Evolutionary conservation across 1,139 yeast species (phyloP), one percentile per base, ranked within the genome.

Genomic region (Magnusiomyces tetraspermus): DNA sequence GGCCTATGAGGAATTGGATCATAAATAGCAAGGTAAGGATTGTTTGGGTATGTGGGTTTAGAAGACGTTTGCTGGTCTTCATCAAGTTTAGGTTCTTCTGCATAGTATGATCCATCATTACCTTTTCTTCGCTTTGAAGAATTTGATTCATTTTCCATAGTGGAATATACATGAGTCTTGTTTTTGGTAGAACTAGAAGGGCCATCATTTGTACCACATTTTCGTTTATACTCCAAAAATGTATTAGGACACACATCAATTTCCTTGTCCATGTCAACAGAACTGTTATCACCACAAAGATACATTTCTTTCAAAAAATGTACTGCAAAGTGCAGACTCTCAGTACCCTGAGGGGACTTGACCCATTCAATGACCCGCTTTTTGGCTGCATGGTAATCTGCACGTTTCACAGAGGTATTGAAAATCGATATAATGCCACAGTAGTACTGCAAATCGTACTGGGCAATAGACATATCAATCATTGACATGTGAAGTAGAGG

Each of bases 341-440:
- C n/a, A 82, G 78, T 46, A 80, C 75, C 31, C 73, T 67, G 57
- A 70, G 71, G 31, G 75, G 79, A 57, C 65, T 71, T 38, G 62
- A 59, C 24, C 76, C 70, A 26, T 58, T 60, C 13, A 75, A 67
- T 83, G 84, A 83, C 59, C 78, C 78, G 42, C 64, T 69, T 46
- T 82, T 72, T 61, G 80, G 77, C 41, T 71, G 71, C 59, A 74
- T 78, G 26, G 78, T 85, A 36, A 75, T 71, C 56, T 69, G 71
- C 59, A 77, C 76, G 62, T 78, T 92, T 53, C 1, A 88, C 85
- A 52, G 74, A 76, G 31, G 85, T 94, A 64, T 85, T 86, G 81
- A 85, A 83, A 59, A 88, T 77, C 63, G 85, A 80, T 0, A 94
- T 92, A 1, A 89, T 85, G 1, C 96, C 96, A 6, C 90, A 84